Percentiles rank a stretch among this genome's conserved stretches.
These are phyloP conservation scores for Rhizophagus clarus DNA, from an alignment of 192 early-diverging fungal genomes.

Conservation along the genomic window DNA sequence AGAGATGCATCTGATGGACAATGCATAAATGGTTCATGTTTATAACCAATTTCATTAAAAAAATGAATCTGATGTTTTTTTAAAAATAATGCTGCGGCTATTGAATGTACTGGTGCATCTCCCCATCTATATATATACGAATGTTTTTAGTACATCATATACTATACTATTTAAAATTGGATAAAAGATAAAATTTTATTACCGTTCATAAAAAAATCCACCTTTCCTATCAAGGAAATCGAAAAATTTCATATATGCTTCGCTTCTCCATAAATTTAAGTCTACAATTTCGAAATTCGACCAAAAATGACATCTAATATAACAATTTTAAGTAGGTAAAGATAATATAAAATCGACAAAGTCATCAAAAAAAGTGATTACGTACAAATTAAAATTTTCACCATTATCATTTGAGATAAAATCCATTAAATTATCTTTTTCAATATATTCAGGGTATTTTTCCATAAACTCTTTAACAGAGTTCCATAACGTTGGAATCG, in stretches of 20 bases:
- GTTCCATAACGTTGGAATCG: constrained; percentile 75
- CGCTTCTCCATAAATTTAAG: constrained; percentile 66
- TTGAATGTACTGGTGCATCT: constrained; percentile 75
- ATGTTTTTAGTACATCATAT: background rate
- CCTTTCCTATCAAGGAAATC: constrained; percentile 71
- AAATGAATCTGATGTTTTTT: constrained; percentile 67
- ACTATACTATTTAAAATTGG: background rate
- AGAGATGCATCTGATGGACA: constrained; percentile 56
- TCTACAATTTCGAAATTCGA: constrained; percentile 83
- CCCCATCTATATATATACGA: constrained; percentile 57
- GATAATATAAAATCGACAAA: background rate
- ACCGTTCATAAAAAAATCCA: constrained; percentile 86
- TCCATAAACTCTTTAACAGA: constrained; percentile 57
- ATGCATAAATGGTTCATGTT: constrained; percentile 61
- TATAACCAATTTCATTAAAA: constrained; percentile 77
- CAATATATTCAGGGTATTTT: constrained; percentile 51
- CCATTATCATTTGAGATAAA: constrained; percentile 62
- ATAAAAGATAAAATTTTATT: background rate
- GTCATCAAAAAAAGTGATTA: background rate
- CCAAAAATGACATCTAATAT: constrained; percentile 77
- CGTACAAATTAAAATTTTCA: constrained; percentile 61
- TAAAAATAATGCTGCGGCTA: constrained; percentile 63
- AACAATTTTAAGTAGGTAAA: background rate
- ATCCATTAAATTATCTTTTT: constrained; percentile 41
- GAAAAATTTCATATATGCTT: constrained; percentile 69